These are phyloP conservation scores for Alternaria arbusti DNA, from an alignment of 2,329 filamentous ascomycete genomes.

Conservation along the genomic window DNA sequence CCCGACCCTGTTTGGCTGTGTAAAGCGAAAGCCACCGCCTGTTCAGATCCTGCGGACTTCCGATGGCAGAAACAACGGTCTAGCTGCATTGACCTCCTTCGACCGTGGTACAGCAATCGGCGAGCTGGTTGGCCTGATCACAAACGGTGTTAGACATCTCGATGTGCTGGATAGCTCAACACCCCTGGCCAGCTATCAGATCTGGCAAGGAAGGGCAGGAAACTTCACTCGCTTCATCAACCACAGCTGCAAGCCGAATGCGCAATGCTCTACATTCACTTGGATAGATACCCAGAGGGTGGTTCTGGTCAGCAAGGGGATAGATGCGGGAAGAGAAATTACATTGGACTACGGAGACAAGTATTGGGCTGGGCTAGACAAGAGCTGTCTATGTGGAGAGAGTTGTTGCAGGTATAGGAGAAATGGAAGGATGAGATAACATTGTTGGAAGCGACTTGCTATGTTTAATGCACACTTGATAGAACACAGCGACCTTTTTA, in stretches of 20 bases:
- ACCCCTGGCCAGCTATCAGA: conserved; percentile 63
- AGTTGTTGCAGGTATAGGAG: conserved; percentile 57
- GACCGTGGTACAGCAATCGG: conserved; percentile 61
- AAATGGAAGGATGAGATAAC: neutral
- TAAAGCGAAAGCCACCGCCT: conserved; percentile 49
- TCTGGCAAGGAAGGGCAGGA: conserved; percentile 63
- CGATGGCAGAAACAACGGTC: conserved; percentile 62
- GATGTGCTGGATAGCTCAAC: conserved; percentile 62
- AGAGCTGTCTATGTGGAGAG: conserved; percentile 62
- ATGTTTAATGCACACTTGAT: neutral
- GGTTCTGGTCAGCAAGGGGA: conserved; percentile 62
- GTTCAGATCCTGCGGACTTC: conserved; percentile 62
- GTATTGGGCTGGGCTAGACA: conserved; percentile 64
- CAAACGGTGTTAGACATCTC: conserved; percentile 58
- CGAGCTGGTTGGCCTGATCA: conserved; percentile 63
- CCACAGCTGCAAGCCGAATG: conserved; percentile 64
- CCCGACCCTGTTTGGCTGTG: conserved; percentile 58
- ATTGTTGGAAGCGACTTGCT: neutral
- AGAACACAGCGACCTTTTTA: neutral
- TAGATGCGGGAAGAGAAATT: conserved; percentile 61
- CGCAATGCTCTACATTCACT: conserved; percentile 63
- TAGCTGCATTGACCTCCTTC: conserved; percentile 56
- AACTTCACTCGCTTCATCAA: conserved; percentile 67
- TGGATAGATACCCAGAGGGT: conserved; percentile 64
- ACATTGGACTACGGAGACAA: conserved; percentile 66